Evolutionary conservation across 495 filamentous ascomycete species (phyloP).

Genomic region (Oidiodendron maius): DNA sequence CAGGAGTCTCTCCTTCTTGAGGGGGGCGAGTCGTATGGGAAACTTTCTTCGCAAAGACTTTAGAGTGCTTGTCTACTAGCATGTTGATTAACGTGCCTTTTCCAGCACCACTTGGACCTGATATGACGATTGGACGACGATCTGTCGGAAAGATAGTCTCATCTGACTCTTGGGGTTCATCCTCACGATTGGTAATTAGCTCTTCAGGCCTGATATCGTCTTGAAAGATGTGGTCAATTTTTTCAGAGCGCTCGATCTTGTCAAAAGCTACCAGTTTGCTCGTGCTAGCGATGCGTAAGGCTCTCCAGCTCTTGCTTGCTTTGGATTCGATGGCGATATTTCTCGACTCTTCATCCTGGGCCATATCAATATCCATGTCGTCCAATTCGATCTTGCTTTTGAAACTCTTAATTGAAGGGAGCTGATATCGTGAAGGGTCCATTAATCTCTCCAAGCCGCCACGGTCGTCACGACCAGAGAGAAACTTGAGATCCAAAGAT

Average conservation of each 20-base stretch:
- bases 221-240: conserved; percentile 45
- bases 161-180: conserved; percentile 21
- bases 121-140: conserved; percentile 37
- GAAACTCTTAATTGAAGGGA: conserved; percentile 41
- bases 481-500: conserved; percentile 67
- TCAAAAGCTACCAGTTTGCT: conserved; percentile 72
- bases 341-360: conserved; percentile 63
- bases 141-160: conserved; percentile 30
- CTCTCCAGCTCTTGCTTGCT: conserved; percentile 83
- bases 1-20: conserved; percentile 35
- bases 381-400: conserved; percentile 58
- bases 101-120: conserved; percentile 32
- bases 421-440: conserved; percentile 33
- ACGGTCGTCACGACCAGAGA: conserved; percentile 53
- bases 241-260: conserved; percentile 76
- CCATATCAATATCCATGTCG: conserved; percentile 80
- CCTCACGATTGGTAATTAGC: conserved; percentile 13
- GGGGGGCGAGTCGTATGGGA: conserved; percentile 38
- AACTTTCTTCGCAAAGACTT: conserved; percentile 33
- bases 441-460: conserved; percentile 43
- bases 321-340: conserved; percentile 59
- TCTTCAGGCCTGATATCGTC: conserved; percentile 30
- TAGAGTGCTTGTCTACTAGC: conserved; percentile 35
- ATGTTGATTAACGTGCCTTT: conserved; percentile 32
- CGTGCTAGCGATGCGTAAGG: conserved; percentile 69